These are phyloP conservation scores for Baorangia bicolor DNA, from an alignment of 768 basidiomycete species.

Conservation along the genomic window DNA sequence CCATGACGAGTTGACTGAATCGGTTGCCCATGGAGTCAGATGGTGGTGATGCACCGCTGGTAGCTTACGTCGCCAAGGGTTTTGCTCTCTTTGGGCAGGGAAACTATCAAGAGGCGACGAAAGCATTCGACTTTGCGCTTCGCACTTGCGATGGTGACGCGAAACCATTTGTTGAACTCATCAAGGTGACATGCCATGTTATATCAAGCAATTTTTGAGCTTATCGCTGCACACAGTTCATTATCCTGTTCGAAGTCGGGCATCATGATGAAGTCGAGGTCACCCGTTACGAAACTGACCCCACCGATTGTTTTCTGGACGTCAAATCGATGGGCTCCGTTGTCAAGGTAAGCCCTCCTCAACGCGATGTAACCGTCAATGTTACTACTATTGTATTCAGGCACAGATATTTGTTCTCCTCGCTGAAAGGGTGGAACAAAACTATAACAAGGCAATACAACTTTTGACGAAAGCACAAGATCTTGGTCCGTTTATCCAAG, in stretches of 20 bases:
- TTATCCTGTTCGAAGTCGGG: conserved; percentile 1
- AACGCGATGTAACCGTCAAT: background rate
- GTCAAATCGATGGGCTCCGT: background rate
- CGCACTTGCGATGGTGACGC: background rate
- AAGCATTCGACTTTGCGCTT: background rate
- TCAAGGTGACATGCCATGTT: background rate
- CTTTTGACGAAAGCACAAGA: conserved; percentile 1
- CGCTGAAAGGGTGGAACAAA: background rate
- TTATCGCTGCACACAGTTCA: background rate
- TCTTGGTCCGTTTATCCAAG: background rate
- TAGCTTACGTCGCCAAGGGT: background rate
- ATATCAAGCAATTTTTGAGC: background rate
- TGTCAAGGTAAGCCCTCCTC: background rate
- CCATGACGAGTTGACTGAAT: background rate
- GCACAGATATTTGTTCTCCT: background rate
- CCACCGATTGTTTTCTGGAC: background rate
- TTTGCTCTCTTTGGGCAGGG: background rate
- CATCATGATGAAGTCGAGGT: background rate
- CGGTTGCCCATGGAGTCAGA: background rate
- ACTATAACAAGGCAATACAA: background rate
- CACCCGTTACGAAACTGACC: background rate
- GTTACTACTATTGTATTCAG: background rate
- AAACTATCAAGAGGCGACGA: background rate
- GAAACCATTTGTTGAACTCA: background rate
- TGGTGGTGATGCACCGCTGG: background rate